Evolutionary conservation across 129 eudicot species (phyloP).

Genomic region (Flaveria sonorensis): DNA sequence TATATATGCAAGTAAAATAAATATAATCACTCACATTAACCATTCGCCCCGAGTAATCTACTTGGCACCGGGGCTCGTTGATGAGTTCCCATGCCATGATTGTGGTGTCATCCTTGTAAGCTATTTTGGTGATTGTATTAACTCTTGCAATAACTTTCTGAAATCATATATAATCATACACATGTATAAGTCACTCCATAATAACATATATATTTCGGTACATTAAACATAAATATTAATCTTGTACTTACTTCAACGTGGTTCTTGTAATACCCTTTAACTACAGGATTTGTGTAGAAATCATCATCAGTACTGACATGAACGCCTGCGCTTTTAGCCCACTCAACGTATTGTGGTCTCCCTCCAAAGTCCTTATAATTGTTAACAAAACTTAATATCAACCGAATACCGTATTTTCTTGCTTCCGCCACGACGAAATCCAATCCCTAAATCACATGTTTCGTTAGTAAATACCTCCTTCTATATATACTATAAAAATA

Average conservation of each 20-base stretch:
- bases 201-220: not conserved
- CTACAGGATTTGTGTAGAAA: constrained; percentile 48
- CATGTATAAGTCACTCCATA: not conserved
- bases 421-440: constrained; percentile 72
- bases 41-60: constrained; percentile 64
- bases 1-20: no score
- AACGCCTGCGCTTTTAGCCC: constrained; percentile 60
- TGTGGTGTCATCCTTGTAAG: constrained; percentile 61
- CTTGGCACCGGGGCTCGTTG: constrained; percentile 76
- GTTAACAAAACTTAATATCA: constrained; percentile 62
- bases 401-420: constrained; percentile 44
- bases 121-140: constrained; percentile 53
- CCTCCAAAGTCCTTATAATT: constrained; percentile 72
- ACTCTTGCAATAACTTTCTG: constrained; percentile 68
- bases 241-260: constrained; percentile 41
- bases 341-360: constrained; percentile 53
- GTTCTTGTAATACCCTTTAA: constrained; percentile 52
- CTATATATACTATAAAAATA: not conserved
- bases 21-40: constrained; percentile 43
- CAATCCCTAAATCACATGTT: constrained; percentile 42
- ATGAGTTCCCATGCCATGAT: constrained; percentile 90
- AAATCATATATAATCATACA: not conserved
- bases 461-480: not conserved
- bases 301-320: constrained; percentile 39
- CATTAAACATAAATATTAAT: not conserved